Evolutionary conservation across 129 eudicot species (phyloP).

Genomic region (Lactuca saligna): DNA sequence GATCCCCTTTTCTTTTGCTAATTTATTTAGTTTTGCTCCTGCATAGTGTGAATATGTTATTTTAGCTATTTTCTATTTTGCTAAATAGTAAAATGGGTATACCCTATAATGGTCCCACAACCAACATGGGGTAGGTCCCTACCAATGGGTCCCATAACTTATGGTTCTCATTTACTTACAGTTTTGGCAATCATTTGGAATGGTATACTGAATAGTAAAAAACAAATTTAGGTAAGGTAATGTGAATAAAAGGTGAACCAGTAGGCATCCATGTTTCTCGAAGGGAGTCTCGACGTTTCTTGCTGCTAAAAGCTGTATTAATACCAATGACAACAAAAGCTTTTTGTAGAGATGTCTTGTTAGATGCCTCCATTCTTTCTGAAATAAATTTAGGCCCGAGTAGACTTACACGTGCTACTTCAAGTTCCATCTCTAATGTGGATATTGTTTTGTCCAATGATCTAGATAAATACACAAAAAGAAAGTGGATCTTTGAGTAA

Average conservation of each 20-base stretch:
- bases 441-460: constrained; percentile 57
- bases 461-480: constrained; percentile 16
- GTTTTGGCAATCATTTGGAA: not conserved
- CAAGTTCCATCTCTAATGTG: constrained; percentile 51
- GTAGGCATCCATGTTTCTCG: constrained; percentile 90
- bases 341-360: constrained; percentile 33
- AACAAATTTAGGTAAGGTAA: not conserved
- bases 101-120: no score
- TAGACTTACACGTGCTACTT: constrained; percentile 33
- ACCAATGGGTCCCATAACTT: no score
- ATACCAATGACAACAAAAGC: constrained; percentile 77
- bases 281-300: constrained; percentile 74
- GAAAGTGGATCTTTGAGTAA: no score
- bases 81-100: not conserved
- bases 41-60: constrained; percentile 9
- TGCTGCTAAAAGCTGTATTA: constrained; percentile 86
- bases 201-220: not conserved
- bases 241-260: constrained; percentile 31
- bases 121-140: no score
- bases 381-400: constrained; percentile 21
- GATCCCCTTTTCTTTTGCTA: constrained; percentile 76
- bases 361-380: constrained; percentile 19
- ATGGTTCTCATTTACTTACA: not conserved
- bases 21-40: constrained; percentile 54
- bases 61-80: not conserved